Evolutionary conservation across 108 stramenopile genomes (phyloP).

Genomic region (Mayamaea pseudoterrestris): DNA sequence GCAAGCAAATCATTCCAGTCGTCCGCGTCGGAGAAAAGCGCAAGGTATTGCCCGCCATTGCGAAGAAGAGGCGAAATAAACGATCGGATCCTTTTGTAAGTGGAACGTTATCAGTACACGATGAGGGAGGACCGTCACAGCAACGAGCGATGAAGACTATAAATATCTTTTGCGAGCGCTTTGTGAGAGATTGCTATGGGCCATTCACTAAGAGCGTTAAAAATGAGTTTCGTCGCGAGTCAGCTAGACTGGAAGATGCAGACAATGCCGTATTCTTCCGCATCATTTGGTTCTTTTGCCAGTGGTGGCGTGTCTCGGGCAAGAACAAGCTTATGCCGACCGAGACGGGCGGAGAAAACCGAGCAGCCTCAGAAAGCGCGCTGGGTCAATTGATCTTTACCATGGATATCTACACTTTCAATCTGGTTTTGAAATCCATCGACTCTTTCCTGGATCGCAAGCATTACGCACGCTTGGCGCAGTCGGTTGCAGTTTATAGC

Average conservation of each 20-base stretch:
- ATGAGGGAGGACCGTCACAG: constrained; percentile 22
- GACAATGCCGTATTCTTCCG: constrained; percentile 70
- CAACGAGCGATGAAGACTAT: constrained; percentile 42
- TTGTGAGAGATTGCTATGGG: constrained; percentile 61
- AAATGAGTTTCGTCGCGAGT: constrained; percentile 84
- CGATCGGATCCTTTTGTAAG: constrained; percentile 3
- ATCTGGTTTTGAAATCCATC: constrained; percentile 63
- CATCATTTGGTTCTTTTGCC: constrained; percentile 76
- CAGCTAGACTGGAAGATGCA: constrained; percentile 57
- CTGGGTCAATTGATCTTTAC: constrained; percentile 69
- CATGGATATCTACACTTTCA: constrained; percentile 88
- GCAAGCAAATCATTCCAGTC: constrained; percentile 3
- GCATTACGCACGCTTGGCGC: constrained; percentile 42
- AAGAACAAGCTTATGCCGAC: neutral
- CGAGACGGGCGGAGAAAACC: neutral
- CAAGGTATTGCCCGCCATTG: neutral
- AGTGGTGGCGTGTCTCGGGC: constrained; percentile 59
- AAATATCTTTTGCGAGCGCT: constrained; percentile 55
- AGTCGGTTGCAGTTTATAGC: constrained; percentile 57
- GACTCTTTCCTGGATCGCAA: constrained; percentile 65
- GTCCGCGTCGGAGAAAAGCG: neutral
- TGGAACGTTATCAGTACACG: neutral
- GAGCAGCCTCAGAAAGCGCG: neutral
- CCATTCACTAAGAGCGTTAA: constrained; percentile 84
- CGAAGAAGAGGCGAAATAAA: neutral